Conservation (phyloP, 2,329 filamentous ascomycete species). For the Ustilaginoidea virens region DNA sequence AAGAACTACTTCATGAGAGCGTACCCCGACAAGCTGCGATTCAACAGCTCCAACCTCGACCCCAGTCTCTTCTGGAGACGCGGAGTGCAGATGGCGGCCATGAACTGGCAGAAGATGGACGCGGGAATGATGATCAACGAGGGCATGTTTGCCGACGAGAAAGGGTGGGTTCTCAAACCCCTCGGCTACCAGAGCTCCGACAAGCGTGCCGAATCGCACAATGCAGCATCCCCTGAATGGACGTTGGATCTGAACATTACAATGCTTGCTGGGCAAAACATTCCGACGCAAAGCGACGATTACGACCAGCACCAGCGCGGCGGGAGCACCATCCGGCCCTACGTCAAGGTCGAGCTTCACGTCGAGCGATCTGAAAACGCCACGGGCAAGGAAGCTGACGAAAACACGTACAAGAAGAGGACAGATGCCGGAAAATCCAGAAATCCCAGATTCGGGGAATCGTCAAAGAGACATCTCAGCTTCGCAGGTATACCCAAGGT, state of each 20-base stretch:
- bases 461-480: slow-evolving; percentile 32
- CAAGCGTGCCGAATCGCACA: slow-evolving; percentile 23
- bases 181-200: slow-evolving; percentile 47
- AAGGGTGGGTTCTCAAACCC: slow-evolving; percentile 79
- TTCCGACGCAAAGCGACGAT: slow-evolving; percentile 24
- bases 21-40: slow-evolving; percentile 65
- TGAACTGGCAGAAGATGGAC: slow-evolving; percentile 96
- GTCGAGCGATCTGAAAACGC: slow-evolving; percentile 43
- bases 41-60: slow-evolving; percentile 89
- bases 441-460: slow-evolving; percentile 45
- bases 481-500: slow-evolving; percentile 45
- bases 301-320: slow-evolving; percentile 15
- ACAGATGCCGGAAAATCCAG: slow-evolving; percentile 39
- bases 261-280: slow-evolving; percentile 60
- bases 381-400: slow-evolving; percentile 17
- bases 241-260: slow-evolving; percentile 55
- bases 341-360: slow-evolving; percentile 68
- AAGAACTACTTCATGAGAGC: slow-evolving; percentile 77
- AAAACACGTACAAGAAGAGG: slow-evolving; percentile 43
- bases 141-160: slow-evolving; percentile 83
- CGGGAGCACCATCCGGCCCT: slow-evolving; percentile 39
- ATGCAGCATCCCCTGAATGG: slow-evolving; percentile 29
- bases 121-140: slow-evolving; percentile 93
- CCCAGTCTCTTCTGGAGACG: slow-evolving; percentile 83
- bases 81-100: slow-evolving; percentile 91